Evolutionary conservation across 2,329 filamentous ascomycete genomes (phyloP), one percentile per base, ranked within the genome.

Genomic region (Alternaria rosae): DNA sequence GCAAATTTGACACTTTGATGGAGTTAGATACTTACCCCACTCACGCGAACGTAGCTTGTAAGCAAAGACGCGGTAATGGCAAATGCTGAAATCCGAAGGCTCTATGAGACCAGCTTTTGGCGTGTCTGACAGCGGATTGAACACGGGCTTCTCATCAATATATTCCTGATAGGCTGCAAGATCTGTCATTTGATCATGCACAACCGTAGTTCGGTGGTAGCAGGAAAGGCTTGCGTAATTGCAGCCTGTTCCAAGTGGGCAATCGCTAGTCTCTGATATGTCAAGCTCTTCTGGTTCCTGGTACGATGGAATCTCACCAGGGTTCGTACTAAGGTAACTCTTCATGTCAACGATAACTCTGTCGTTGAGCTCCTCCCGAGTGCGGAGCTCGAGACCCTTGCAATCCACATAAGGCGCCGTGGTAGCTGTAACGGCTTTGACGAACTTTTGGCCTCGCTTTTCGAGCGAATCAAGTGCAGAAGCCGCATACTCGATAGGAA

Each of bases 241-340:
- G 4, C 38, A 20, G 0, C 2, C 11, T 20, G 0, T 21, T 11
- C 38, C 38, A 0, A 2, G 5, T 1, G 1, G 6, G 17, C 38
- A 42, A 21, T 42, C 10, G 11, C 38, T 42, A 1, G 38, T 42
- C 17, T 42, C 38, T 4, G 38, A 42, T 1, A 42, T 0, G 4
- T 42, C 38, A 3, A 42, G 17, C 17, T 42, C 17, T 21, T 42
- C 38, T 2, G 38, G 38, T 3, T 21, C 38, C 38, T 4, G 17
- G n/a, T 2, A 42, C 5, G 9, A 6, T 1, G 38, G 38, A 0
- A 42, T 42, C 0, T 42, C 38, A 0, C 17, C 5, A 12, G 38
- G 17, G 10, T 42, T 42, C 0, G 1, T 42, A 0, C 17, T 10
- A 4, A 42, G 11, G 12, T 42, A 42, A 0, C 38, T 1, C 2